Conservation (phyloP, 805 yeast genomes). For the Metschnikowia kunwiensis region DNA sequence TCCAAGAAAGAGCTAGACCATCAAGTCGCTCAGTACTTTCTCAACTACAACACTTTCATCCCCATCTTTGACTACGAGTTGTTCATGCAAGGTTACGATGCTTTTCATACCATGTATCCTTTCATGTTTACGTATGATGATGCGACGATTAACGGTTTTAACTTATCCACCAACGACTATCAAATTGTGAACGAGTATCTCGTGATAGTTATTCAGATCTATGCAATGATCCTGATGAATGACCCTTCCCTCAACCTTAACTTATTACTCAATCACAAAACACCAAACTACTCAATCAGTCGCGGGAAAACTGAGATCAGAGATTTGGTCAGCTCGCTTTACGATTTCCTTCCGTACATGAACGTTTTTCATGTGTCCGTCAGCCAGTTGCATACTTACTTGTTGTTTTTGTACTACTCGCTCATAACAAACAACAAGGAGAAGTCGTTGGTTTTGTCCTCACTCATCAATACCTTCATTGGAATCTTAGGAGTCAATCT, state of each 20-base stretch:
- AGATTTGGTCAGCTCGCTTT: constrained; percentile 35
- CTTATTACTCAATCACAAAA: constrained; percentile 35
- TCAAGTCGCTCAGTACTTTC: constrained; percentile 47
- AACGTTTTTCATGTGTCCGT: constrained; percentile 48
- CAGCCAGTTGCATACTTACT: constrained; percentile 48
- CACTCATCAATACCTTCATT: constrained; percentile 41
- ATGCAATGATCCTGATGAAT: constrained; percentile 52
- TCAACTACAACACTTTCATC: constrained; percentile 50
- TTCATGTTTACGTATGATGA: constrained; percentile 47
- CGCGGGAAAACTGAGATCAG: constrained; percentile 8
- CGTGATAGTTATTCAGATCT: constrained; percentile 46
- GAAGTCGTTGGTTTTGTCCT: constrained; percentile 35
- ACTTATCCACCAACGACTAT: constrained; percentile 40
- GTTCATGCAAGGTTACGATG: constrained; percentile 51
- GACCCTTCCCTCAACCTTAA: constrained; percentile 44
- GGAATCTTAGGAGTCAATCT: constrained; percentile 43
- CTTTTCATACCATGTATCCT: constrained; percentile 47
- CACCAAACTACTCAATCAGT: constrained; percentile 27
- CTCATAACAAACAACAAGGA: constrained; percentile 43
- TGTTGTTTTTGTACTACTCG: constrained; percentile 48
- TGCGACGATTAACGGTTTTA: constrained; percentile 46
- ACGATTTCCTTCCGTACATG: constrained; percentile 45
- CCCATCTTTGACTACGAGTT: constrained; percentile 54
- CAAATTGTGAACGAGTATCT: constrained; percentile 40
- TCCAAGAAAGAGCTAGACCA: constrained; percentile 43